These are phyloP conservation scores for Crithidia thermophila DNA, from an alignment of 208 protist genomes.

Conservation along the genomic window DNA sequence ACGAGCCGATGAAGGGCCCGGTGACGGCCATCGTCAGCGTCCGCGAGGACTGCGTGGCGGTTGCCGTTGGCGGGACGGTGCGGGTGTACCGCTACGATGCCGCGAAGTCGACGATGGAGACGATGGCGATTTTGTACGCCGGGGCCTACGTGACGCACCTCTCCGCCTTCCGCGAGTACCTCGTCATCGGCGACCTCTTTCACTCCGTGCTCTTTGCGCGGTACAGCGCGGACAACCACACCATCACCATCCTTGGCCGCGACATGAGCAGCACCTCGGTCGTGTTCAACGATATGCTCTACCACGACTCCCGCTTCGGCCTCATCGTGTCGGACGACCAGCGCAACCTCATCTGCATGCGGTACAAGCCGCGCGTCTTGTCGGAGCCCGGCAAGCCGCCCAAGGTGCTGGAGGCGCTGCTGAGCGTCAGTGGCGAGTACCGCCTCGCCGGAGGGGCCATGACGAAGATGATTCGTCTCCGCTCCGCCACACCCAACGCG, in stretches of 20 bases:
- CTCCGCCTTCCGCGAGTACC: slow-evolving; percentile 71
- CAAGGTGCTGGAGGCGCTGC: slow-evolving; percentile 59
- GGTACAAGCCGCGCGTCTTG: slow-evolving; percentile 75
- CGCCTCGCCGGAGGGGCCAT: slow-evolving; percentile 69
- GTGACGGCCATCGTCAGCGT: slow-evolving; percentile 67
- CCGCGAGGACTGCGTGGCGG: slow-evolving; percentile 64
- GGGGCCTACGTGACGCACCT: slow-evolving; percentile 82
- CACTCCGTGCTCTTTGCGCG: slow-evolving; percentile 68
- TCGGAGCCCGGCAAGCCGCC: slow-evolving; percentile 27
- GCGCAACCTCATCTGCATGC: slow-evolving; percentile 73
- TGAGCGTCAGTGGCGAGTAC: slow-evolving; percentile 83
- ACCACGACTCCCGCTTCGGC: slow-evolving; percentile 73
- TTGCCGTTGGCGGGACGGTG: slow-evolving; percentile 82
- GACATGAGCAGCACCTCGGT: slow-evolving; percentile 67
- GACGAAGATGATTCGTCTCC: slow-evolving; percentile 63
- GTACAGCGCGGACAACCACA: slow-evolving; percentile 80
- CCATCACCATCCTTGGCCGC: slow-evolving; percentile 72
- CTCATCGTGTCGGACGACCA: slow-evolving; percentile 72
- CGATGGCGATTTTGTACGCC: slow-evolving; percentile 80
- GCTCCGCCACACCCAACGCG: slow-evolving; percentile 28
- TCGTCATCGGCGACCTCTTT: slow-evolving; percentile 83
- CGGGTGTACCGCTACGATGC: slow-evolving; percentile 83
- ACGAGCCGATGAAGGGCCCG: slow-evolving; percentile 76
- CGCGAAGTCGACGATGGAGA: slow-evolving; percentile 51
- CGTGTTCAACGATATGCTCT: slow-evolving; percentile 72